Evolutionary conservation across 306 rosid species (phyloP), one percentile per base, ranked within the genome.

Genomic region (Sicyos edulis): DNA sequence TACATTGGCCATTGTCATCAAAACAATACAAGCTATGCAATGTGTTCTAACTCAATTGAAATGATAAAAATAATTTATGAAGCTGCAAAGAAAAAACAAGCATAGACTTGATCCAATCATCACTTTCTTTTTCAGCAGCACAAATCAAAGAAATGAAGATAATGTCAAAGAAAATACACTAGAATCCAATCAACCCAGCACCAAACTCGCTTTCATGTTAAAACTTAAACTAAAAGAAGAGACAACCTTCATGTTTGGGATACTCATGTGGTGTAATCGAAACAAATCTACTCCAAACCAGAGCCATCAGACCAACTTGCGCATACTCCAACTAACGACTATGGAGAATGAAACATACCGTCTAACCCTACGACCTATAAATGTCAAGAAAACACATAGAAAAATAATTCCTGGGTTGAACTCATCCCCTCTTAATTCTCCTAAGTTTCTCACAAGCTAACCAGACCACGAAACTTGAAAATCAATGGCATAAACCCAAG

Each of bases 121-220:
- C 58, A 68, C 4, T 50, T 44, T 7, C 12, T 24, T 8, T 49
- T 49, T 68, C 45, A 50, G 57, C 6, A 49, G 57, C 14, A 4
- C 44, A 49, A 45, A 21, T 20, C 7, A 8, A 22, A 14, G 54
- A 49, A 67, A 68, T 26, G 21, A 68, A 14, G 73, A 8, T 24
- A 8, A 16, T 14, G 24, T 49, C 44, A 49, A 68, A 21, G 22
- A 49, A 47, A 34, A 10, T 34, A 29, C 68, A 61, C 50, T 19
- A 61, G 45, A 64, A 68, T 49, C 55, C 58, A 68, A 52, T 68
- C 40, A 68, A 49, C n/a, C 44, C 57, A 47, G 73, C 58, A 50
- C 21, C 22, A 68, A 47, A 8, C 57, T 68, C 57, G 0, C 17
- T 8, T 8, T 13, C 56, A 49, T 2, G 4, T 61, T 7, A 50